Evolutionary conservation across 306 rosid species (phyloP), one percentile per base, ranked within the genome.

Genomic region (Fragaria vesca): DNA sequence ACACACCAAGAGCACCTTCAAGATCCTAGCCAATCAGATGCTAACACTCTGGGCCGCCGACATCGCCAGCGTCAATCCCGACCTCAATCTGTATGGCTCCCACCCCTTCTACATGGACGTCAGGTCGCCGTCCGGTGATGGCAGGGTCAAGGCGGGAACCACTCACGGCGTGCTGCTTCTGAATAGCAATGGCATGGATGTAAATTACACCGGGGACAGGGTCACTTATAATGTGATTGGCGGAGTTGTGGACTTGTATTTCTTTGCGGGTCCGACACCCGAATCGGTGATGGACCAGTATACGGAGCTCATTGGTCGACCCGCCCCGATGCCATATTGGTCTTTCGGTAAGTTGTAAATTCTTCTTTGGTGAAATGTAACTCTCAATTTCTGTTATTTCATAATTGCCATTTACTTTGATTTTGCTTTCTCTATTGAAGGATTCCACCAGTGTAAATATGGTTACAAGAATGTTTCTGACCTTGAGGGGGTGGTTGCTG

Each of bases 321-420:
- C 96, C 69, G 81, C 91, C 54, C 94, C 91, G 0, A 86, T 94
- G 96, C 96, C 96, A 16, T 94, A 90, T 45, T 94, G 96, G 98
- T 91, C 97, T 45, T 94, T 94, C 32, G 98, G 98, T 94, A 88
- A 80, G 88, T 80, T 20, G 36, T 40, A n/a, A 52, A 1, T 2
- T 67, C 1, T 70, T 16, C 10, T 12, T 71, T 72, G 12, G 66
- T 57, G 0, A 58, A 58, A 4, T 5, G 43, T 73, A 21, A 3
- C 21, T 13, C 36, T 8, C 4, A 32, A 32, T 32, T 32, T 42
- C 0, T 4, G 8, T 50, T 50, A 0, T 50, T 15, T 50, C n/a
- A 15, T 50, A 4, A 16, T 16, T 50, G 18, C n/a, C 55, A 50
- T 5, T 51, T 7, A 55, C 26, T n/a, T 55, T 55, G 62, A 55